Evolutionary conservation across 805 yeast species (phyloP).

Genomic region (Cyberlindnera maritima): DNA sequence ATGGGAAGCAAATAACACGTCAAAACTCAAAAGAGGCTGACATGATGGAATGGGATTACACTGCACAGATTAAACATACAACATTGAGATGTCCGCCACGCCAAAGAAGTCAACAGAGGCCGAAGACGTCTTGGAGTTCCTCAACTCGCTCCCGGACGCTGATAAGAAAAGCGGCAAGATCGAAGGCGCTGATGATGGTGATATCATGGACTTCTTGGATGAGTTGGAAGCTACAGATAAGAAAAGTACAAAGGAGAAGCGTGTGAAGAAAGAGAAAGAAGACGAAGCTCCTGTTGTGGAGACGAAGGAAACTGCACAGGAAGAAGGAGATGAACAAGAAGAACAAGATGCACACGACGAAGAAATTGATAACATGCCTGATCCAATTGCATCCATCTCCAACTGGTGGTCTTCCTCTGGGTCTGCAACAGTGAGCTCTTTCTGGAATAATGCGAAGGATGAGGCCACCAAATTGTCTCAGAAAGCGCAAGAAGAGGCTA

Average conservation of each 20-base stretch:
- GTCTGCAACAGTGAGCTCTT: constrained; percentile 56
- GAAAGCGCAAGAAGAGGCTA: constrained; percentile 33
- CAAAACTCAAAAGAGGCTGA: too few species aligned
- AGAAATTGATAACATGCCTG: constrained; percentile 34
- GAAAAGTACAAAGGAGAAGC: constrained; percentile 11
- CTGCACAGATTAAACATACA: too few species aligned
- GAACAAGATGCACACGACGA: constrained; percentile 9
- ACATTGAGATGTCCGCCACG: constrained; percentile 16
- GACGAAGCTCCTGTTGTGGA: constrained; percentile 16
- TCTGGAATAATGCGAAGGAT: constrained; percentile 65
- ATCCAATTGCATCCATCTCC: constrained; percentile 63
- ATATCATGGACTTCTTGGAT: constrained; percentile 48
- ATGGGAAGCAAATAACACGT: too few species aligned
- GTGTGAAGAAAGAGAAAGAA: constrained; percentile 12
- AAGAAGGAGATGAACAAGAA: constrained; percentile 13
- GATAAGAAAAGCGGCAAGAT: constrained; percentile 26
- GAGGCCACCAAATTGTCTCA: constrained; percentile 28
- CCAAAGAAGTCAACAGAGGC: constrained; percentile 46
- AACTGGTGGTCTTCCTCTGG: constrained; percentile 78
- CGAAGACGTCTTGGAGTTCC: constrained; percentile 76
- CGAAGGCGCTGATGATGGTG: constrained; percentile 32
- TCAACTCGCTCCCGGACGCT: constrained; percentile 71
- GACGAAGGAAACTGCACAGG: constrained; percentile 9
- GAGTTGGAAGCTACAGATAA: constrained; percentile 51
- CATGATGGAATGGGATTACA: too few species aligned